Conservation (phyloP, 164 flowering plant species). For the Umbellularia californica region DNA sequence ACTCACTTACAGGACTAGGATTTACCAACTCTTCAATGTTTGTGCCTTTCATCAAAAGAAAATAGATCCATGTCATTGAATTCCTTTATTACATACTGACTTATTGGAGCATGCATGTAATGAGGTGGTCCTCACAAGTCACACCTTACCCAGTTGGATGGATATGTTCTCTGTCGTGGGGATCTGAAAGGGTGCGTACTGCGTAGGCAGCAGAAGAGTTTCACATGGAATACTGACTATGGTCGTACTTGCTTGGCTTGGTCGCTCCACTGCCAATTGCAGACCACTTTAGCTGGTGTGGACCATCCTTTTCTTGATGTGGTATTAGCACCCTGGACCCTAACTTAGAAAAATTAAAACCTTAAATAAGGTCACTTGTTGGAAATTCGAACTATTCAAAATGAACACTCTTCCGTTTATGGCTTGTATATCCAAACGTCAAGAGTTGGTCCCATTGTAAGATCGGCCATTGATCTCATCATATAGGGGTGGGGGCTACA, state of each 20-base stretch:
- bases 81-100: not conserved
- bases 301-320: too few relatives aligned
- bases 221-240: not conserved
- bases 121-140: not conserved
- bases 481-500: too few relatives aligned
- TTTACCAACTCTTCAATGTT: not conserved
- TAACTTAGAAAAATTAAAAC: too few relatives aligned
- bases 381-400: too few relatives aligned
- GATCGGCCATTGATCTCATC: too few relatives aligned
- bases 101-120: not conserved
- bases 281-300: not conserved
- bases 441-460: too few relatives aligned
- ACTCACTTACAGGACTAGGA: too few relatives aligned
- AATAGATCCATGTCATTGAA: not conserved
- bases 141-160: not conserved
- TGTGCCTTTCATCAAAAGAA: not conserved
- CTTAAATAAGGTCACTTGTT: fast-evolving
- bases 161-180: not conserved
- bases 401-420: too few relatives aligned
- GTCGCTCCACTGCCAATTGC: not conserved
- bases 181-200: too few relatives aligned
- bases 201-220: not conserved
- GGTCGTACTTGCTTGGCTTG: not conserved
- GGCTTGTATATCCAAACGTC: too few relatives aligned
- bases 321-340: too few relatives aligned